phyloP scores from a whole-genome alignment of 352 stramenopile genomes.

The Phytophthora rubi region DNA sequence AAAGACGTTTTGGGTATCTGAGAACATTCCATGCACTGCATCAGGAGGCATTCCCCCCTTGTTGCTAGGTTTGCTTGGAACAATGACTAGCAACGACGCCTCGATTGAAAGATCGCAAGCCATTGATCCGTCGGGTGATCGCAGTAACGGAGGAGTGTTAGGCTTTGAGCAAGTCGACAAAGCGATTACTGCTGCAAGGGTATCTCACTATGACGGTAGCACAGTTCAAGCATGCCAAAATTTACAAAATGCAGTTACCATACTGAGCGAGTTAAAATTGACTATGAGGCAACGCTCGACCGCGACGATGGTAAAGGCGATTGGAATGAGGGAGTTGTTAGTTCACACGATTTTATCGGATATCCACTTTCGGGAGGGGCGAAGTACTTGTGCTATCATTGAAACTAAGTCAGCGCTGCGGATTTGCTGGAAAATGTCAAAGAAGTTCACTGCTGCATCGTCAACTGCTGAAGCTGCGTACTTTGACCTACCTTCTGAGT shows the following conservation, averaged over 20 bases:
- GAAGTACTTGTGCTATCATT: conserved; percentile 45
- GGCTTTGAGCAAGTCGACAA: conserved; percentile 46
- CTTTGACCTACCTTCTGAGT: conserved; percentile 53
- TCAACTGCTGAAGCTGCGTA: conserved; percentile 16
- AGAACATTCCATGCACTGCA: not conserved
- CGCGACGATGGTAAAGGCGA: conserved; percentile 36
- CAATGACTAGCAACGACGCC: conserved; percentile 5
- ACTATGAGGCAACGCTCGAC: conserved; percentile 11
- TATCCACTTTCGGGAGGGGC: conserved; percentile 59
- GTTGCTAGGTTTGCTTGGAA: conserved; percentile 34
- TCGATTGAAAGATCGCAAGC: not conserved
- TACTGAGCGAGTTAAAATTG: conserved; percentile 22
- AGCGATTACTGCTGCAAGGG: conserved; percentile 36
- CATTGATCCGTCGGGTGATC: not conserved
- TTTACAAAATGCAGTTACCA: conserved; percentile 30
- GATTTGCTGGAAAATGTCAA: conserved; percentile 74
- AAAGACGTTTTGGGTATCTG: conserved; percentile 26
- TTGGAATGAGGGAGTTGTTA: conserved; percentile 61
- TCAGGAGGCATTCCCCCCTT: conserved; percentile 25
- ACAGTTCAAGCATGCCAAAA: conserved; percentile 33
- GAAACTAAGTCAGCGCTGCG: conserved; percentile 67
- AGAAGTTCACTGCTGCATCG: conserved; percentile 40
- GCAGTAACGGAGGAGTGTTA: not conserved
- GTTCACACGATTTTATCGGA: conserved; percentile 60
- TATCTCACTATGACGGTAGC: conserved; percentile 9